These are phyloP conservation scores for Carallia pectinifolia DNA, from an alignment of 345 rosid species.

Conservation along the genomic window DNA sequence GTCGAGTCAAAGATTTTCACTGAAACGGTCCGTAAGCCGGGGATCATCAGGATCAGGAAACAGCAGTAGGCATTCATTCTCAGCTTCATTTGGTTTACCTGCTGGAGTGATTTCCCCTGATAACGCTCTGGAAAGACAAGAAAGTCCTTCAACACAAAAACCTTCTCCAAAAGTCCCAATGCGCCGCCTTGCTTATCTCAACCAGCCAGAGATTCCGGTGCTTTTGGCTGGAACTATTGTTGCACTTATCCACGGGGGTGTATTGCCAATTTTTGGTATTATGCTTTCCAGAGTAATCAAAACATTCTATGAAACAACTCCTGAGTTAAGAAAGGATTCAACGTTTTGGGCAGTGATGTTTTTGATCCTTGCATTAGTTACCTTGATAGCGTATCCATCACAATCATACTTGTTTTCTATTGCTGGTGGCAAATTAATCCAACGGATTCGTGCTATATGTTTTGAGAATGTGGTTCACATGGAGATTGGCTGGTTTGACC, in stretches of 20 bases:
- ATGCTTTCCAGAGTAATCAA: constrained; percentile 50
- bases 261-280: constrained; percentile 58
- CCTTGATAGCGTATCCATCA: constrained; percentile 44
- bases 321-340: constrained; percentile 52
- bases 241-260: constrained; percentile 48
- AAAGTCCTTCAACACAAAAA: constrained; percentile 26
- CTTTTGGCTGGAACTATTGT: constrained; percentile 52
- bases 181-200: constrained; percentile 55
- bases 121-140: constrained; percentile 21
- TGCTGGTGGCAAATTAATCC: constrained; percentile 71
- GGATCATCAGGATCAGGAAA: constrained; percentile 57
- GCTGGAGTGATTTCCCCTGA: constrained; percentile 38
- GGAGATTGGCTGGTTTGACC: constrained; percentile 90
- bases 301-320: constrained; percentile 56
- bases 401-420: constrained; percentile 57
- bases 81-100: constrained; percentile 59
- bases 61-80: constrained; percentile 55
- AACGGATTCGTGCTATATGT: constrained; percentile 63
- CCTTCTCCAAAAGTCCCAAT: constrained; percentile 44
- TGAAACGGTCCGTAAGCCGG: constrained; percentile 49
- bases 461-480: constrained; percentile 79
- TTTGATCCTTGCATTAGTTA: constrained; percentile 47
- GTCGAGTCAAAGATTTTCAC: constrained; percentile 42
- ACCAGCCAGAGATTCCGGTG: constrained; percentile 79
- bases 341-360: constrained; percentile 71